phyloP scores from a whole-genome alignment of 176 grass and related monocot genomes.

The Cenchrus purpureus region DNA sequence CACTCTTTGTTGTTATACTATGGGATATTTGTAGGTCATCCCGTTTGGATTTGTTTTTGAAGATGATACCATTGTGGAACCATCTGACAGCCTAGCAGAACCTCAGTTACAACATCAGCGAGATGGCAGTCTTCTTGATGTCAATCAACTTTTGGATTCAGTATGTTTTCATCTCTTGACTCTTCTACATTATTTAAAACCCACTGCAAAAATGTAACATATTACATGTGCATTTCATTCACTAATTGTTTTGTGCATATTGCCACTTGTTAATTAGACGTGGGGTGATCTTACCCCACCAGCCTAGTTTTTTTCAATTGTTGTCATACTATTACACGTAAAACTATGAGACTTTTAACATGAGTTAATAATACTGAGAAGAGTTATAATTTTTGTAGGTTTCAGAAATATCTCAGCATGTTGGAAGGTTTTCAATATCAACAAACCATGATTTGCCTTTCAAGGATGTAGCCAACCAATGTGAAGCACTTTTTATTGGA shows the following conservation, averaged over 20 bases:
- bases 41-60: conserved; percentile 68
- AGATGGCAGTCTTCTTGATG: conserved; percentile 62
- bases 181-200: conserved; percentile 23
- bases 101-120: conserved; percentile 31
- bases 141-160: conserved; percentile 78
- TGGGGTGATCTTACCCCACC: no score
- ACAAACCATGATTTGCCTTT: conserved; percentile 74
- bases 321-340: background rate
- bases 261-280: background rate
- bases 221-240: background rate
- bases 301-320: background rate
- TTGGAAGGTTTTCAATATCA: conserved; percentile 75
- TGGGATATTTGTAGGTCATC: conserved; percentile 61
- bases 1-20: conserved; percentile 36
- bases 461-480: conserved; percentile 68
- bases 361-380: background rate
- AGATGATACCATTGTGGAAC: conserved; percentile 74
- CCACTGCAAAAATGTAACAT: background rate
- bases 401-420: conserved; percentile 56
- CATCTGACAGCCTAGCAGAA: conserved; percentile 56
- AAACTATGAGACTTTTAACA: conserved; percentile 1
- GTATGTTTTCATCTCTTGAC: conserved; percentile 43
- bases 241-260: background rate
- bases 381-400: conserved; percentile 49
- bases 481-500: conserved; percentile 67